A percentile compares a stretch with the other conserved stretches of the same genome.
Conservation (phyloP, 2,329 filamentous ascomycete genomes). For the Trichothecium roseum region DNA sequence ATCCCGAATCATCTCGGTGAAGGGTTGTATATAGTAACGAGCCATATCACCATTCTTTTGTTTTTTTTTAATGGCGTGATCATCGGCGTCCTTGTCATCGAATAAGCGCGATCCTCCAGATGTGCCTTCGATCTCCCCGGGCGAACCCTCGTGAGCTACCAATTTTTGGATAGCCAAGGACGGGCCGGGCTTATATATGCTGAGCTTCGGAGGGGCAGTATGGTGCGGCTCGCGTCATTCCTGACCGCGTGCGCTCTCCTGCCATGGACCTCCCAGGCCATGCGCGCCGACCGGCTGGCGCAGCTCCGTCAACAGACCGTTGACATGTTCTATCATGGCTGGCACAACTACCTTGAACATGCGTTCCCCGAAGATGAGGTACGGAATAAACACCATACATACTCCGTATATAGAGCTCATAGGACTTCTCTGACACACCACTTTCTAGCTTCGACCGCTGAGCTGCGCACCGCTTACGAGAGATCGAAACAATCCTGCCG, state of each 20-base stretch:
- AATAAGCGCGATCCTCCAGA: too few relatives aligned
- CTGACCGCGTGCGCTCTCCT: conserved; percentile 19
- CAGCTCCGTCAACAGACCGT: conserved; percentile 50
- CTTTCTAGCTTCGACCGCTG: conserved; percentile 67
- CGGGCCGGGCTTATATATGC: conserved; percentile 1
- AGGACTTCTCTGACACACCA: too few relatives aligned
- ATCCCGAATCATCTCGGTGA: too few relatives aligned
- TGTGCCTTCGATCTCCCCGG: conserved; percentile 5
- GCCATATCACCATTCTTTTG: too few relatives aligned
- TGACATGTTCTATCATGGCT: conserved; percentile 94
- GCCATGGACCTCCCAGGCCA: conserved; percentile 34
- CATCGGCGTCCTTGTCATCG: too few relatives aligned
- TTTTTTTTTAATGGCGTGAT: too few relatives aligned
- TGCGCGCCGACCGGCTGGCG: conserved; percentile 45
- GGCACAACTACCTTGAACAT: conserved; percentile 84
- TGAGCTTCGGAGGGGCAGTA: conserved; percentile 11
- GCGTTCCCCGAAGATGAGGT: conserved; percentile 94
- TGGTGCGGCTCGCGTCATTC: conserved; percentile 14
- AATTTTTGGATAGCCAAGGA: conserved; percentile 1
- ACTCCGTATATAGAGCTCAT: background rate
- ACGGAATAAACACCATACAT: conserved; percentile 2
- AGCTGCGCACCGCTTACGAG: conserved; percentile 77
- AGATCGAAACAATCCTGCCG: conserved; percentile 66
- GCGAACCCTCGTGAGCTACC: conserved; percentile 14
- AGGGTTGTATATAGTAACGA: too few relatives aligned